A percentile compares a stretch with the other conserved stretches of the same genome.
phyloP scores from a whole-genome alignment of 164 flowering plant species.

The Berberis vulgaris region DNA sequence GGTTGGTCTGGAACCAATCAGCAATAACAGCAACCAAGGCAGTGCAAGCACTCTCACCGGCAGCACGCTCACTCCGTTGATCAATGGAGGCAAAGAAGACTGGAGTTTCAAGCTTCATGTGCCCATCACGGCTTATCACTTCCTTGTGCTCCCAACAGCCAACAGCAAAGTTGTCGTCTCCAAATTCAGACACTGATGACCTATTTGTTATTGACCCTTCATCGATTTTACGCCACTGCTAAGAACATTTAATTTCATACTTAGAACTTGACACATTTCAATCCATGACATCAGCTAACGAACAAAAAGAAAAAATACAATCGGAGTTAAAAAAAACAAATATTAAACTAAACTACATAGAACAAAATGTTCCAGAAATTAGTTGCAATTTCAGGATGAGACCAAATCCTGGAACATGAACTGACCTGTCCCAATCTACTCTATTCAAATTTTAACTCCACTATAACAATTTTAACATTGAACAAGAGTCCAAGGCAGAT shows the following conservation, averaged over 20 bases:
- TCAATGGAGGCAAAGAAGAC: conserved; percentile 96
- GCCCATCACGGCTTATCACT: conserved; percentile 83
- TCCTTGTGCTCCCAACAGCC: conserved; percentile 93
- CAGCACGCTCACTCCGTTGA: conserved; percentile 88
- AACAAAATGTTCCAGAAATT: no score
- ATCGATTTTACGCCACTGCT: conserved; percentile 64
- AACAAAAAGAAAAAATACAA: no score
- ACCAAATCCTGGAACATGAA: no score
- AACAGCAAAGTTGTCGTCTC: conserved; percentile 87
- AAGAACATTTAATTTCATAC: conserved; percentile 2
- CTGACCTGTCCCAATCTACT: no score
- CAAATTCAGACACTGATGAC: conserved; percentile 88
- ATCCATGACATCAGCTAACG: not conserved
- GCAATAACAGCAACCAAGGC: conserved; percentile 96
- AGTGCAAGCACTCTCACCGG: conserved; percentile 98
- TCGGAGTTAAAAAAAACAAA: no score
- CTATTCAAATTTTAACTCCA: no score
- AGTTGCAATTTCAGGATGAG: no score
- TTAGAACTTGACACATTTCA: conserved; percentile 1
- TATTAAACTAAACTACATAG: no score
- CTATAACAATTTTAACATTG: no score
- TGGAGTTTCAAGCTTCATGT: conserved; percentile 65
- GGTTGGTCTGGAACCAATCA: conserved; percentile 82
- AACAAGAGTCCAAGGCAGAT: no score
- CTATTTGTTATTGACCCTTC: conserved; percentile 57